Evolutionary conservation across 2,329 filamentous ascomycete species (phyloP), one percentile per base, ranked within the genome.

Genomic region (Basipetospora chlamydospora): DNA sequence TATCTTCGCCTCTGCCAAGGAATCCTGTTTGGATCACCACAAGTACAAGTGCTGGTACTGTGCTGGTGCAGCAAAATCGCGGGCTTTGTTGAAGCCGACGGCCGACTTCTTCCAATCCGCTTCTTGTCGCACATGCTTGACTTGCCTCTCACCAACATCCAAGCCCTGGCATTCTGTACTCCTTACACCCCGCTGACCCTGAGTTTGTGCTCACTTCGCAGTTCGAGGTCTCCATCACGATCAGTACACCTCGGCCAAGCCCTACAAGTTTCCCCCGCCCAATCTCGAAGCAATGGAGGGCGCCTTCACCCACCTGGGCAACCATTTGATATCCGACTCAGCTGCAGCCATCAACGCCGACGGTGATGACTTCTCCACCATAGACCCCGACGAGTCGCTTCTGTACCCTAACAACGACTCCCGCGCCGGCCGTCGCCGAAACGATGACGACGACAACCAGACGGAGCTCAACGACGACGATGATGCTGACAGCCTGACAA

Each of bases 391-490:
- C 50, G 86, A 93, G 59, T 82, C 72, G 60, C 69, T 88, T 44
- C 70, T 93, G 32, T 84, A 84, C 50, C 71, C 76, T 47, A 68
- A 80, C 64, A 67, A 71, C 66, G 61, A 73, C 15, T 38, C 42
- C 57, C 63, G 76, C 40, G 64, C 64, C 42, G 67, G 70, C 37
- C 65, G 80, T 47, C 76, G 84, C 47, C 73, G 79, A 53, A 77
- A 81, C 51, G 86, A 86, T 51, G 82, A 93, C 52, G 87, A 94
- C 46, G 87, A 94, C 52, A 88, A 92, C 47, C 80, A 83, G 50
- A 85, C 81, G 28, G 85, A 93, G 49, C 72, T 70, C 33, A 80
- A 81, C 48, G 83, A 86, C 45, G 83, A 90, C 44, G 87, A 95
- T 43, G 83, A 92, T 41, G 69, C 67, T 42, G 74, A 78, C 54